These are phyloP conservation scores for Coprinellus micaceus DNA, from an alignment of 768 basidiomycete genomes.

Conservation along the genomic window DNA sequence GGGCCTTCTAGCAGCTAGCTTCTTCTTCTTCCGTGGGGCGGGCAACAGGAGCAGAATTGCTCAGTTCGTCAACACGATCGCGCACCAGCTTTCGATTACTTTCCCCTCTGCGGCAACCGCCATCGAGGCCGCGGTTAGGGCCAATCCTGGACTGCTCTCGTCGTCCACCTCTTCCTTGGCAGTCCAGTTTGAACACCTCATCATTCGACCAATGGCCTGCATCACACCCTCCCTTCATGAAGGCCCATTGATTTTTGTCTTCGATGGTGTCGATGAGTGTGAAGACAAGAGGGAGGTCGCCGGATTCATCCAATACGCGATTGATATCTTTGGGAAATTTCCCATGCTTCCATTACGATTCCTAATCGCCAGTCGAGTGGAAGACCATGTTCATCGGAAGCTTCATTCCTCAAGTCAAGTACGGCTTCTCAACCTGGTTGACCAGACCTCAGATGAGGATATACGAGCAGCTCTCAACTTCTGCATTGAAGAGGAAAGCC, in stretches of 20 bases:
- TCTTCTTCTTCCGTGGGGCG: constrained; percentile 1
- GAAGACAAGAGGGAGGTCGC: neutral
- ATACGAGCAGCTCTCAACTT: neutral
- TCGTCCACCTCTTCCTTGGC: neutral
- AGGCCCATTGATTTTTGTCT: neutral
- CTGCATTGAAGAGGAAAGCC: neutral
- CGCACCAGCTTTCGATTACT: neutral
- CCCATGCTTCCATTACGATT: neutral
- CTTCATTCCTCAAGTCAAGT: neutral
- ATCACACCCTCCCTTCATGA: neutral
- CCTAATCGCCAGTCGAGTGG: neutral
- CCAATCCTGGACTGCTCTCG: neutral
- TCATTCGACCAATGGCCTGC: neutral
- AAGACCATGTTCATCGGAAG: neutral
- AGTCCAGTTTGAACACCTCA: neutral
- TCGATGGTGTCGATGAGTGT: no score
- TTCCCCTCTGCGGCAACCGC: neutral
- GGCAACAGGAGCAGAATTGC: neutral
- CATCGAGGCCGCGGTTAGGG: neutral
- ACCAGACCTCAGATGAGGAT: neutral
- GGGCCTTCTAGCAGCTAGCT: no score
- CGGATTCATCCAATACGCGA: neutral
- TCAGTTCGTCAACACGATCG: neutral
- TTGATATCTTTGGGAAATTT: neutral
- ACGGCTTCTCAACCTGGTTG: neutral